Base-by-base conservation (phyloP, 306 rosid genomes). In the Vicia sativa region DNA sequence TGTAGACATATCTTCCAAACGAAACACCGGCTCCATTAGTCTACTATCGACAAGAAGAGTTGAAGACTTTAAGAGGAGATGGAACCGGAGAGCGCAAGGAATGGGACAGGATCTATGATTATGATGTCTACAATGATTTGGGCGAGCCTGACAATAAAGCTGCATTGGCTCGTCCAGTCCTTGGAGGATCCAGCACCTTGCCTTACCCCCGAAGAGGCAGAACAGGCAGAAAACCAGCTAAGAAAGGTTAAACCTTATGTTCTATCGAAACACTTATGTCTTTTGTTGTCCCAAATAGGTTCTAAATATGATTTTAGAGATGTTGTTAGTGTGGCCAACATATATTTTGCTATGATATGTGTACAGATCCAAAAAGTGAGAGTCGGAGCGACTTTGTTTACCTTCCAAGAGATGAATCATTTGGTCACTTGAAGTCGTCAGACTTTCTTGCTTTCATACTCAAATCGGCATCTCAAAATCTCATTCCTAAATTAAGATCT, bases 141-240 rank as follows among this genome's bases (percentile, higher is more conserved):
- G 95, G 89, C 0, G 71, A 79, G 3, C 86, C 92, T 0, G 90
- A 84, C 60, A 28, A 41, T 16, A 81, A 83, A 9, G n/a, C 34
- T 26, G 19, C 49, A 1, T 59, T 72, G 42, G 87, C 73, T 26
- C 95, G 95, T 52, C 92, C 85, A 0, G 77, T 81, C 70, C 92
- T 91, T 5, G 97, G 97, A 62, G 97, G 95, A 44, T 77, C 84
- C 15, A 74, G 50, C 29, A 44, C 44, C 35, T 81, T 77, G 29
- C 95, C 97, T 62, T 91, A 91, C 64, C 97, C 97, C 62, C 85
- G 97, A 1, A 78, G 97, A 26, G 95, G 92, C 52, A 84, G 97
- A 82, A 91, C 95, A 0, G 95, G 92, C 19, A 74, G 95, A 74
- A 43, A 75, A 44, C 66, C 85, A 18, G 4, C 89, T 2, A 54